Evolutionary conservation across 495 filamentous ascomycete species (phyloP), one percentile per base, ranked within the genome.

Genomic region (Aspergillus cavernicola): DNA sequence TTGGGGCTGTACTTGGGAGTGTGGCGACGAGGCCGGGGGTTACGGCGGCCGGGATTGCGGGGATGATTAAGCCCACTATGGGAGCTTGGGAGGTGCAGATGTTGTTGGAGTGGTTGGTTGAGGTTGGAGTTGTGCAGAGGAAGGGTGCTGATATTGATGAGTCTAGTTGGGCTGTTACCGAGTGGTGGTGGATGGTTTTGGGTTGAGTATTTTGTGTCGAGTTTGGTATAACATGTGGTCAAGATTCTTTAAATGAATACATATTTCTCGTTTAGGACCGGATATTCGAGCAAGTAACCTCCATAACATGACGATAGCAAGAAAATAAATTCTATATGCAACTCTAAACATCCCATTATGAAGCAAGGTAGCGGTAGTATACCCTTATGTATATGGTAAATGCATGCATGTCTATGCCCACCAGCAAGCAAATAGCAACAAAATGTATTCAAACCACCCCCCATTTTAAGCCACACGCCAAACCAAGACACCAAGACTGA

Each of bases 181-280:
- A 87, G 64, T 89, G 85, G 82, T 91, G 87, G 87, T 91, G 86
- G 85, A 67, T 77, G 74, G 58, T 67, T 48, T 37, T 71, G 18
- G 29, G 29, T 26, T 57, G 35, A 15, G 12, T 39, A 11, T 19
- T 39, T 6, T 33, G 12, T 9, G 11, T 40, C 7, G 9, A 22
- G 13, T 38, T 38, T 38, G 13, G 16, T 38, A 16, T 38, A 38
- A n/a, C n/a, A n/a, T 35, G 15, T 12, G 32, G 11, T 31, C 11
- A 35, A 12, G 11, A 12, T n/a, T 4, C 4, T 35, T 35, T 5
- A 3, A 35, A 3, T 35, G 5, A 3, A 12, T 35, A 35, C 32
- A 35, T 12, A 9, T 35, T 35, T 9, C 32, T 35, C 32, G 11
- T 35, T 3, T 35, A n/a, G n/a, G n/a, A n/a, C n/a, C n/a, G n/a